A percentile compares a stretch with the other conserved stretches of the same genome.
phyloP scores from a whole-genome alignment of 2,329 filamentous ascomycete species.

The Colletotrichum acutatum region DNA sequence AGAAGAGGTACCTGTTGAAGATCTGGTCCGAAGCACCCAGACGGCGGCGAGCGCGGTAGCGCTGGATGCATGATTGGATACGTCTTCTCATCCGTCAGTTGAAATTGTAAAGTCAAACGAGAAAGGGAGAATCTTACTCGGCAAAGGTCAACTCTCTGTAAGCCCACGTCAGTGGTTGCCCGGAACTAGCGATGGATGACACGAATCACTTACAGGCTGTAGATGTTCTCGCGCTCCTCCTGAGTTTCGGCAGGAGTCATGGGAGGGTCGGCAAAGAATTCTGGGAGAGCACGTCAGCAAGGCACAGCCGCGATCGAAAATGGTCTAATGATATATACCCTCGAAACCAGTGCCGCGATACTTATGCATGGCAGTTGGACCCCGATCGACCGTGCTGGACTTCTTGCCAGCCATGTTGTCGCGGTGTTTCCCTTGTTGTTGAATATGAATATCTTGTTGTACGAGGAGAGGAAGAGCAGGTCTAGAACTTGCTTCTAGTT shows the following conservation, averaged over 20 bases:
- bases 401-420: conserved; percentile 32
- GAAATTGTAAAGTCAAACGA: not conserved
- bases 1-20: conserved; percentile 83
- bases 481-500: no score
- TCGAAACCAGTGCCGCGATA: conserved; percentile 75
- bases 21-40: conserved; percentile 69
- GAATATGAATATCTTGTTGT: not conserved
- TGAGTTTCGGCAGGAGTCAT: conserved; percentile 76
- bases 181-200: not conserved
- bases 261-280: conserved; percentile 83
- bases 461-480: not conserved
- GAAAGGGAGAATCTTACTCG: conserved; percentile 55
- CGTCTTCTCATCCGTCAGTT: conserved; percentile 63
- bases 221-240: conserved; percentile 73
- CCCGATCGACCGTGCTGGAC: conserved; percentile 41
- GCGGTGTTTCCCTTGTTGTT: not conserved
- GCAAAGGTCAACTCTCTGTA: conserved; percentile 63
- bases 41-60: conserved; percentile 81
- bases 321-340: conserved; percentile 50
- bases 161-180: not conserved
- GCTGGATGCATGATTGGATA: conserved; percentile 86
- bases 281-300: conserved; percentile 46
- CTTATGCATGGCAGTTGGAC: conserved; percentile 54
- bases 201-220: conserved; percentile 65
- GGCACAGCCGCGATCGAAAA: conserved; percentile 26